phyloP scores from a whole-genome alignment of 1,284 basidiomycete genomes.

The Ganoderma sp. region DNA sequence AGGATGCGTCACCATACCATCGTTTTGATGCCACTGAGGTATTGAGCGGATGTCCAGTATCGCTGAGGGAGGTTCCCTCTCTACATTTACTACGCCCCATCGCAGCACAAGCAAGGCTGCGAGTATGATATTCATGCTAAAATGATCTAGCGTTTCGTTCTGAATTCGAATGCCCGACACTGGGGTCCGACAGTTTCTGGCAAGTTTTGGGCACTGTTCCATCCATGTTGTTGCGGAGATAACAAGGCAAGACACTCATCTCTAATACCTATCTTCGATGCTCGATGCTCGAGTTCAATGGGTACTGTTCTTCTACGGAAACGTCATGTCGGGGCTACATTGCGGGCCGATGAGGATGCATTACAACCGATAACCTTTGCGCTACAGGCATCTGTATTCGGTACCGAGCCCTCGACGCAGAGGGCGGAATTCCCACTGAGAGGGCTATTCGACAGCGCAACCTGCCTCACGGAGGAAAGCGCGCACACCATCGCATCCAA shows the following conservation, averaged over 20 bases:
- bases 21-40: background rate
- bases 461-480: slow-evolving; percentile 20
- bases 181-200: background rate
- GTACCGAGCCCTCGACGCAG: slow-evolving; percentile 28
- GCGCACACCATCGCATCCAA: slow-evolving; percentile 24
- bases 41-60: slow-evolving; percentile 8
- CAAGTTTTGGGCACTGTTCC: slow-evolving; percentile 2
- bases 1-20: background rate
- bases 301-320: too few relatives aligned
- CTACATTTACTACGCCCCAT: background rate
- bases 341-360: background rate
- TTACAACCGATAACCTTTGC: background rate
- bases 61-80: background rate
- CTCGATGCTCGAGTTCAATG: background rate
- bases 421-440: slow-evolving; percentile 19
- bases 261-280: background rate
- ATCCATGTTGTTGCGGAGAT: slow-evolving; percentile 21
- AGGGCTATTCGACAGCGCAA: slow-evolving; percentile 17
- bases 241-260: slow-evolving; percentile 11
- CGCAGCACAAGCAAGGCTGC: background rate
- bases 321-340: background rate
- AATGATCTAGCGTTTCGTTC: slow-evolving; percentile 7
- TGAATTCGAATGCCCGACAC: background rate
- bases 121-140: background rate
- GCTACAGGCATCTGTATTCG: slow-evolving; percentile 13